phyloP scores from a whole-genome alignment of 306 rosid genomes.

The Sechiopsis laciniata region DNA sequence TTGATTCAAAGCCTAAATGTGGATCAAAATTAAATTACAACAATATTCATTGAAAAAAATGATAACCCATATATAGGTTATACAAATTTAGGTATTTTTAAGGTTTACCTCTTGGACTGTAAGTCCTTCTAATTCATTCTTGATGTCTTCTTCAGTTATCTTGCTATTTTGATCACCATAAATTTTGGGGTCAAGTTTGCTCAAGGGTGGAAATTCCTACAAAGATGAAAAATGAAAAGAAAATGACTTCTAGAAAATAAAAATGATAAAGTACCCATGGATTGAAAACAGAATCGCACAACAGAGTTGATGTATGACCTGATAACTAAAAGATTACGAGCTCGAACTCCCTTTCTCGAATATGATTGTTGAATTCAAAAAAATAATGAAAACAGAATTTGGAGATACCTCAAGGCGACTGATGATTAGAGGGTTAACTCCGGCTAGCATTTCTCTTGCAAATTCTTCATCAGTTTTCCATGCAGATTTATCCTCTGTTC shows the following conservation, averaged over 20 bases:
- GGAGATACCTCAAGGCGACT: constrained; percentile 36
- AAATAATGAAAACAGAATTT: no score
- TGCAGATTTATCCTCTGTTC: constrained; percentile 52
- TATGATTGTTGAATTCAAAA: neutral
- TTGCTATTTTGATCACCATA: constrained; percentile 69
- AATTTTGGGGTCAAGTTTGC: constrained; percentile 45
- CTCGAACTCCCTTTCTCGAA: no score
- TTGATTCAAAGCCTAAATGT: constrained; percentile 45
- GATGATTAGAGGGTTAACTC: constrained; percentile 51
- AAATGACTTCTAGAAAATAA: neutral
- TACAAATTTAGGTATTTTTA: no score
- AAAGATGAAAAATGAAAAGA: neutral
- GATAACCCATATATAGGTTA: no score
- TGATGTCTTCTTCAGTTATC: constrained; percentile 47
- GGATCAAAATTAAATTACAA: neutral
- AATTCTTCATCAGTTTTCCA: constrained; percentile 66
- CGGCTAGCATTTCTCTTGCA: constrained; percentile 61
- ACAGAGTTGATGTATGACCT: no score
- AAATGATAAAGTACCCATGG: no score
- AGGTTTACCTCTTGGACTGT: constrained; percentile 48
- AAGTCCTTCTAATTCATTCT: constrained; percentile 48
- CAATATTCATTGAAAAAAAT: no score
- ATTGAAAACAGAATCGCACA: no score
- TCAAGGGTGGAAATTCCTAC: constrained; percentile 64
- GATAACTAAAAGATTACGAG: no score